Evolutionary conservation across 208 protist genomes (phyloP), one percentile per base, ranked within the genome.

Genomic region (Leishmania arabica): DNA sequence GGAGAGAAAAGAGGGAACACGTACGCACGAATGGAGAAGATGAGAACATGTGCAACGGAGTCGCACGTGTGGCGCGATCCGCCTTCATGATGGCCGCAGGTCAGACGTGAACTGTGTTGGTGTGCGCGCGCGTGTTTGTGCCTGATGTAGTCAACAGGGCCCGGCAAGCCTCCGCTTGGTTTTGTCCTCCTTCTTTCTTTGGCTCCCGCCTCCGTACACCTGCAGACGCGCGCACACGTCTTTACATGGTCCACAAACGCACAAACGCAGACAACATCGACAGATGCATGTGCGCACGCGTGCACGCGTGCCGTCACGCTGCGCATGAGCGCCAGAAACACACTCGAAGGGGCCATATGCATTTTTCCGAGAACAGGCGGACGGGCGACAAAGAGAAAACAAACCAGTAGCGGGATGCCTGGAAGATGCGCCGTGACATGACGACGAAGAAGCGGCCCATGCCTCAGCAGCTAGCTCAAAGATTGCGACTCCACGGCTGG

Each of bases 401-500:
- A 73, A 53, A 49, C 31, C 62, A 37, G 11, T 51, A 31, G 17
- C 68, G 68, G 40, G 37, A 8, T 34, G 45, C 40, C 21, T 1
- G 49, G 6, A 34, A 31, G 42, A 4, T 73, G 27, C 24, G 11
- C 45, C 51, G 27, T 75, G 73, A 37, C 64, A 27, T 40, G 72
- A 77, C 40, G 34, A 68, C 1, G 65, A 11, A 58, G 40, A 47
- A 58, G 27, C 40, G 3, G 40, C 45, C 9, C 42, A n/a, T 73
- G 21, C 42, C 24, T 17, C 4, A 42, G 24, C 24, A 65, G 58
- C 13, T 7, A 21, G 60, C 40, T 83, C 84, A 96, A 13, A 97
- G 84, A 77, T 95, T 97, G 69, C 78, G 87, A 56, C 91, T 93
- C 94, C 94, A 97, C 60, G 92, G 89, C 82, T 95, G 76, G 11